These are phyloP conservation scores for Fusarium falciforme DNA, from an alignment of 2,329 filamentous ascomycete species.

Conservation along the genomic window DNA sequence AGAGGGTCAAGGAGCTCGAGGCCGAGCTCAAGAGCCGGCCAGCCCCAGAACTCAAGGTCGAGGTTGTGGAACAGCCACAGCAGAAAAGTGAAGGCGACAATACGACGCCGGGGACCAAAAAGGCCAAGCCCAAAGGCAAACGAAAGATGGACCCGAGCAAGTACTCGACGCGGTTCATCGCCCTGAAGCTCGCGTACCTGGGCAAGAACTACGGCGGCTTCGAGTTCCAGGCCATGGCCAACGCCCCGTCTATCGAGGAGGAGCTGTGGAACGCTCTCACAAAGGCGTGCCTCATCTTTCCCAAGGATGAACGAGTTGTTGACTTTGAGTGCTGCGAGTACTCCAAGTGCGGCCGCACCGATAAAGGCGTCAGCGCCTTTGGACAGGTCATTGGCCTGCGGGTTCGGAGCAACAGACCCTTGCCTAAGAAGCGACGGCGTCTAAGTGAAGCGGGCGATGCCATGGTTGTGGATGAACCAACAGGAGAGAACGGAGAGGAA, in stretches of 20 bases:
- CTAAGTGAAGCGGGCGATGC: conserved; percentile 38
- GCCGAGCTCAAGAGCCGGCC: conserved; percentile 66
- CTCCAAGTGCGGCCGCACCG: conserved; percentile 94
- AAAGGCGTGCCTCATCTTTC: conserved; percentile 84
- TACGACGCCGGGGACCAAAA: conserved; percentile 22
- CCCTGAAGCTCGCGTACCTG: conserved; percentile 93
- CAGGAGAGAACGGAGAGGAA: conserved; percentile 30
- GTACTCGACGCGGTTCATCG: conserved; percentile 86
- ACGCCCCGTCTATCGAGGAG: conserved; percentile 87
- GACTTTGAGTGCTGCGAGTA: conserved; percentile 90
- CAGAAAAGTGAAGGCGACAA: conserved; percentile 7
- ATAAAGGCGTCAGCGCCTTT: conserved; percentile 94
- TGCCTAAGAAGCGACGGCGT: conserved; percentile 51
- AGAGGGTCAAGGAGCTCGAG: conserved; percentile 76
- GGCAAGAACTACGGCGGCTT: conserved; percentile 93
- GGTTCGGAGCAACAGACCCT: conserved; percentile 81
- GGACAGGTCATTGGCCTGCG: conserved; percentile 91
- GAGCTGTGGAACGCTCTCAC: conserved; percentile 91
- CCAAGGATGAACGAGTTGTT: conserved; percentile 70
- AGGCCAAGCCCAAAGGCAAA: conserved; percentile 55
- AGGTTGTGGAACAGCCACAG: background rate
- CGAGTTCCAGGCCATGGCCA: conserved; percentile 82
- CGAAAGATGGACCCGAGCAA: conserved; percentile 79
- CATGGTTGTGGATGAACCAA: conserved; percentile 33
- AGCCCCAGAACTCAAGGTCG: conserved; percentile 33